These are phyloP conservation scores for Centaurea solstitialis DNA, from an alignment of 129 eudicot species.

Conservation along the genomic window DNA sequence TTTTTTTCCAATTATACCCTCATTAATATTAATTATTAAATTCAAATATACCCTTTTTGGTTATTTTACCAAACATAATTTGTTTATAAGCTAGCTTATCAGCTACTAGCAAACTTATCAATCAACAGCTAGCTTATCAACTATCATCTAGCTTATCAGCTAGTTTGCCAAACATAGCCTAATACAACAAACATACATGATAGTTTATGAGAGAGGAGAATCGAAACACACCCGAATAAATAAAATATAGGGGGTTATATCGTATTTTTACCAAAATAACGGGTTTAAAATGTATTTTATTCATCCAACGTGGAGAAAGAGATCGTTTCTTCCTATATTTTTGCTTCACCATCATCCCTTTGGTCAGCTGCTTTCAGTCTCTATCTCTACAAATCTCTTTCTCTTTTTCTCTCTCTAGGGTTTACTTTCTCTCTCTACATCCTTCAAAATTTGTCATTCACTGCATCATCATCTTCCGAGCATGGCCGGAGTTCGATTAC, in stretches of 20 bases:
- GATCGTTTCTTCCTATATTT: slow-evolving; percentile 33
- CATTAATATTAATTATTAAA: no score
- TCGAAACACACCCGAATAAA: background rate
- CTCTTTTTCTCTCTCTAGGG: slow-evolving; percentile 44
- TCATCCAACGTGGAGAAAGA: slow-evolving; percentile 31
- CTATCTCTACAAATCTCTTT: slow-evolving; percentile 19
- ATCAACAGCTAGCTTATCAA: no score
- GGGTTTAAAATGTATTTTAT: slow-evolving; percentile 4
- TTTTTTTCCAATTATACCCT: no score
- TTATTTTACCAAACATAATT: no score
- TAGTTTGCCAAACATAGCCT: no score
- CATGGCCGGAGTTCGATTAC: slow-evolving; percentile 83
- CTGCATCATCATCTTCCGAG: slow-evolving; percentile 11
- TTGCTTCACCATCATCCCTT: slow-evolving; percentile 18
- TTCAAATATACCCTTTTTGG: no score
- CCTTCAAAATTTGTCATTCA: slow-evolving; percentile 34
- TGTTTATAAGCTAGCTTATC: no score
- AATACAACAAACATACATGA: no score
- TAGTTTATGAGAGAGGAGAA: background rate
- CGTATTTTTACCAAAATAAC: no score
- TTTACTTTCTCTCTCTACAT: slow-evolving; percentile 27
- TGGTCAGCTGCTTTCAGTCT: slow-evolving; percentile 29
- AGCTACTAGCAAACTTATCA: no score
- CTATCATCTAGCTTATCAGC: no score
- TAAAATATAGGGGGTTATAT: no score